phyloP scores from a whole-genome alignment of 805 yeast genomes.

The Metschnikowia drakensbergensis region DNA sequence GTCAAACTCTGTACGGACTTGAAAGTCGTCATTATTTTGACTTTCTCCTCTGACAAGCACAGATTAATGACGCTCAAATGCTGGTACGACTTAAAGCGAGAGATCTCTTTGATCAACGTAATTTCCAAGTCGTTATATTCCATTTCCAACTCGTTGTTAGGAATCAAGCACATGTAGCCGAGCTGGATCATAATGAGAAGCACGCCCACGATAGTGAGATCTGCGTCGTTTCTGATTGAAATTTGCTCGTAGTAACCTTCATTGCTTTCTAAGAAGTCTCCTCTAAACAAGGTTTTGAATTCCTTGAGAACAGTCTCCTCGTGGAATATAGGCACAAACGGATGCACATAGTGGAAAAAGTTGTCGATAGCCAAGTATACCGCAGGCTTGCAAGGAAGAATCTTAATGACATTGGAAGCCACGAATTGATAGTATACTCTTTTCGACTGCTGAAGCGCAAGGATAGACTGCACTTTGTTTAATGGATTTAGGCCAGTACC shows the following conservation, averaged over 20 bases:
- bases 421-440: constrained; percentile 27
- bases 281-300: constrained; percentile 20
- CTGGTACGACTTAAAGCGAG: constrained; percentile 24
- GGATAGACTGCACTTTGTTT: constrained; percentile 19
- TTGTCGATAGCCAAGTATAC: constrained; percentile 26
- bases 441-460: constrained; percentile 18
- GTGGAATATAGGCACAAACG: constrained; percentile 36
- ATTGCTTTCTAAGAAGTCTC: constrained; percentile 9
- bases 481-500: constrained; percentile 8
- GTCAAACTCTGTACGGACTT: constrained; percentile 34
- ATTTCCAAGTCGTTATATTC: constrained; percentile 27
- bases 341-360: constrained; percentile 38
- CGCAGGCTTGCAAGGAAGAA: constrained; percentile 29
- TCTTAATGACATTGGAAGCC: constrained; percentile 24
- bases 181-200: constrained; percentile 29
- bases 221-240: constrained; percentile 28
- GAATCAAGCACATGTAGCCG: constrained; percentile 39
- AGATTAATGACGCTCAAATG: constrained; percentile 30
- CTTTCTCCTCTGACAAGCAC: constrained; percentile 32
- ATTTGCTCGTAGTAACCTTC: constrained; percentile 21
- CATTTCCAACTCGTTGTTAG: constrained; percentile 28
- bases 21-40: constrained; percentile 30
- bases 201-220: constrained; percentile 28
- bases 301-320: constrained; percentile 28
- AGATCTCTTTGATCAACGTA: constrained; percentile 29